These are phyloP conservation scores for Coemansia sp. DNA, from an alignment of 192 early-diverging fungal genomes.

Conservation along the genomic window DNA sequence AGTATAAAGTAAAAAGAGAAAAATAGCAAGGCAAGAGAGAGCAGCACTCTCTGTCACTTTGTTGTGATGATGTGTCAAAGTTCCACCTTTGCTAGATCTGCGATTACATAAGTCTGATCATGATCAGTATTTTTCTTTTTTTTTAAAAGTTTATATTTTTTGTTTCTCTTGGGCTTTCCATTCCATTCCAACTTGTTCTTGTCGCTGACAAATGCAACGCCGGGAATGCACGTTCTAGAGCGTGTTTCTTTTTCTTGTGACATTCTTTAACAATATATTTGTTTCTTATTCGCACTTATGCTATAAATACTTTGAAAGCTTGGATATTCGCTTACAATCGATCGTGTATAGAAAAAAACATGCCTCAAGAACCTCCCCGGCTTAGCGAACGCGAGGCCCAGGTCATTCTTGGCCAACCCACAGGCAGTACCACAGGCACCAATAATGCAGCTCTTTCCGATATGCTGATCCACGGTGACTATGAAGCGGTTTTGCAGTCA, in stretches of 20 bases:
- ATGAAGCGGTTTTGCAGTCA: conserved; percentile 55
- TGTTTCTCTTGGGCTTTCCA: neutral
- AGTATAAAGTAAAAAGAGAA: conserved; percentile 4
- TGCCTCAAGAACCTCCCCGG: neutral
- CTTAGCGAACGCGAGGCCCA: conserved; percentile 15
- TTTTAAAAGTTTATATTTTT: neutral
- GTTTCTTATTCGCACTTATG: neutral
- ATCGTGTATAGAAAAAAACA: neutral
- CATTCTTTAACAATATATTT: neutral
- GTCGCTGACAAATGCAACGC: neutral
- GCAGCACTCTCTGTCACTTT: neutral
- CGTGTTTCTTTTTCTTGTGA: neutral
- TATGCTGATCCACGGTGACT: conserved; percentile 49
- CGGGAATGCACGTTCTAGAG: neutral
- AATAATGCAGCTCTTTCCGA: conserved; percentile 1
- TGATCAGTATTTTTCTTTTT: neutral
- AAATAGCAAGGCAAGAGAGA: neutral
- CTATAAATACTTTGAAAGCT: neutral
- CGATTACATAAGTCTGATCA: too few relatives aligned
- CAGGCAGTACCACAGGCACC: neutral
- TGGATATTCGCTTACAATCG: neutral
- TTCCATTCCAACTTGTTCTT: neutral
- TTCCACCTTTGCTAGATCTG: too few relatives aligned
- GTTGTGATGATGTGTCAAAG: too few relatives aligned
- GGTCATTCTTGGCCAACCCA: conserved; percentile 29